A percentile compares a stretch with the other conserved stretches of the same genome.
Evolutionary conservation across 345 rosid species (phyloP).

Genomic region (Stellera chamaejasme): DNA sequence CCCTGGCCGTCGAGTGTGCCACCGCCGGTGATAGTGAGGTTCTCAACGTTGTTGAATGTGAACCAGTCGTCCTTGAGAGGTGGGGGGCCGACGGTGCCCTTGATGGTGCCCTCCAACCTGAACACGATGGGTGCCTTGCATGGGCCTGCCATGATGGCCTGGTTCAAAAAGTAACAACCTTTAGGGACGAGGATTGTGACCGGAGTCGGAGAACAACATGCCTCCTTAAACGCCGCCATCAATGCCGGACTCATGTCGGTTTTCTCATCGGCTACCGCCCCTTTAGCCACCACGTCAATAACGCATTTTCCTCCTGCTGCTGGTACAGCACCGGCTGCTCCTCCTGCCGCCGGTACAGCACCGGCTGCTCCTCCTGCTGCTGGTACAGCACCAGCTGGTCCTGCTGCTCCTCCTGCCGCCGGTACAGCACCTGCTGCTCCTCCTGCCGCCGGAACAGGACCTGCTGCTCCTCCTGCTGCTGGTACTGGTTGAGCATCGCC

Average conservation of each 20-base stretch:
- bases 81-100: constrained; percentile 28
- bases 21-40: constrained; percentile 34
- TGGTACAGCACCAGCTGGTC: too few relatives aligned
- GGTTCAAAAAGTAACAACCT: constrained; percentile 24
- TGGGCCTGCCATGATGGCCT: constrained; percentile 35
- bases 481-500: too few relatives aligned
- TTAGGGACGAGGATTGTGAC: constrained; percentile 31
- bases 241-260: constrained; percentile 36
- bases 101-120: constrained; percentile 30
- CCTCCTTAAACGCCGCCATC: constrained; percentile 30
- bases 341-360: too few relatives aligned
- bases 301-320: neutral
- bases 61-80: constrained; percentile 34
- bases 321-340: too few relatives aligned
- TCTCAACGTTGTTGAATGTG: constrained; percentile 22
- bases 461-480: too few relatives aligned
- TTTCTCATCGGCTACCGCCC: constrained; percentile 25
- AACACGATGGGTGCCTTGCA: constrained; percentile 33
- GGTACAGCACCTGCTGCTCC: too few relatives aligned
- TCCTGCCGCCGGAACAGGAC: too few relatives aligned
- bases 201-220: constrained; percentile 34
- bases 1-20: constrained; percentile 70
- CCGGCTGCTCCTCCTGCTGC: too few relatives aligned
- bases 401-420: too few relatives aligned
- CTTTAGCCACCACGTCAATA: constrained; percentile 25